Evolutionary conservation across 1,284 basidiomycete species (phyloP).

Genomic region (Serendipita sp.): DNA sequence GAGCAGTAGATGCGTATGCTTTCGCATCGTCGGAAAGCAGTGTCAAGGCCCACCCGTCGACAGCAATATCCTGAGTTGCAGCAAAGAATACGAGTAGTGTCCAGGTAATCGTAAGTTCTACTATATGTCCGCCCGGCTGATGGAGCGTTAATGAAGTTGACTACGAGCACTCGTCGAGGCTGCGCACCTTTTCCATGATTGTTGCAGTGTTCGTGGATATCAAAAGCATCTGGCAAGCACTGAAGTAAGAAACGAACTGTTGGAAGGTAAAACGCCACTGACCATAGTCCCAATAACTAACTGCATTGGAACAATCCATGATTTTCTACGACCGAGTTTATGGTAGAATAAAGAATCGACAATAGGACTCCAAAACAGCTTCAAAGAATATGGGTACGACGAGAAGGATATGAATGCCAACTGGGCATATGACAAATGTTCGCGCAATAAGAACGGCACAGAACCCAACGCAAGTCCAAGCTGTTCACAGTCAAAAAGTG

Average conservation of each 20-base stretch:
- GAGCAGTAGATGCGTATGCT: slow-evolving; percentile 94
- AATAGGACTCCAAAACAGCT: slow-evolving; percentile 94
- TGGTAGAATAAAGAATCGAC: slow-evolving; percentile 84
- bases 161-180: not conserved
- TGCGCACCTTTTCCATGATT: slow-evolving; percentile 67
- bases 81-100: slow-evolving; percentile 88
- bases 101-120: slow-evolving; percentile 74
- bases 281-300: slow-evolving; percentile 65
- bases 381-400: slow-evolving; percentile 94
- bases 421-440: slow-evolving; percentile 87
- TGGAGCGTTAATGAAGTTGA: not conserved
- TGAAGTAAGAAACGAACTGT: not conserved
- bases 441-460: slow-evolving; percentile 12
- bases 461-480: slow-evolving; percentile 60
- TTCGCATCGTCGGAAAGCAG: slow-evolving; percentile 90
- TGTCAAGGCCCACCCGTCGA: slow-evolving; percentile 85
- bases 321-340: slow-evolving; percentile 80
- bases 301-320: slow-evolving; percentile 99
- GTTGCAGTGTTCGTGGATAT: slow-evolving; percentile 71
- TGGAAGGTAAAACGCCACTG: not conserved
- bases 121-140: slow-evolving; percentile 71
- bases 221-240: slow-evolving; percentile 46
- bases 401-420: slow-evolving; percentile 89
- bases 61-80: slow-evolving; percentile 74
- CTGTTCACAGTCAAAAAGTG: slow-evolving; percentile 31